Conservation (phyloP, 805 yeast species). For the Starmerella etchellsii region DNA sequence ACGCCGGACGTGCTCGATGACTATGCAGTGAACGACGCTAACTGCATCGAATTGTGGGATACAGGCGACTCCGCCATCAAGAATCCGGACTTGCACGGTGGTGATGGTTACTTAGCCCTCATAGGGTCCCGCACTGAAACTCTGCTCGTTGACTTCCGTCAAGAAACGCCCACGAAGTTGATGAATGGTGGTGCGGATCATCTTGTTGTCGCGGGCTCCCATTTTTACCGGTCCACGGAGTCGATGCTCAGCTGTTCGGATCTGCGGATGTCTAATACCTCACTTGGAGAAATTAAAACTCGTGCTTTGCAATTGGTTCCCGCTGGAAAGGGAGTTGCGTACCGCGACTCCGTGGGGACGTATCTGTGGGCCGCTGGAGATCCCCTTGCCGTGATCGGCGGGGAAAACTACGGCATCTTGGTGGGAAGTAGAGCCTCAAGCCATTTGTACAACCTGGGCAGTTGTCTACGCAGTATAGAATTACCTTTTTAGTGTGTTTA, state of each 20-base stretch:
- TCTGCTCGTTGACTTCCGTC: slow-evolving; percentile 5
- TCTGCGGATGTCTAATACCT: slow-evolving; percentile 3
- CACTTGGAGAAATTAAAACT: background rate
- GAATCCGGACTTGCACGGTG: slow-evolving; percentile 31
- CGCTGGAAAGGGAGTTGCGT: background rate
- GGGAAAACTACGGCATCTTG: background rate
- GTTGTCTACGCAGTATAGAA: background rate
- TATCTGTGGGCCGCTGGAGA: background rate
- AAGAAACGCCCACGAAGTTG: background rate
- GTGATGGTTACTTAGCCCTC: slow-evolving; percentile 28
- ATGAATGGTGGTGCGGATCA: background rate
- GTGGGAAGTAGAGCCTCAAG: background rate
- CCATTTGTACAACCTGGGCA: too few species aligned
- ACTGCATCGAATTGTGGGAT: slow-evolving; percentile 2
- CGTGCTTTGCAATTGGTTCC: background rate
- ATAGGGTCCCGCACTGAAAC: slow-evolving; percentile 27
- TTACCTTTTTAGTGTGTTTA: background rate
- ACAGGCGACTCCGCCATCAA: background rate
- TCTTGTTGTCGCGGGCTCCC: background rate
- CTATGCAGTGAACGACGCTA: slow-evolving; percentile 29
- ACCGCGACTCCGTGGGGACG: background rate
- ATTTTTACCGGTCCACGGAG: background rate
- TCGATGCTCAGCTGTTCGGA: background rate
- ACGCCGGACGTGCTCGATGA: slow-evolving; percentile 35
- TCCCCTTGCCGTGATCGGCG: background rate